Base-by-base conservation (phyloP, 352 stramenopile genomes). In the Globisporangium cystogenes region DNA sequence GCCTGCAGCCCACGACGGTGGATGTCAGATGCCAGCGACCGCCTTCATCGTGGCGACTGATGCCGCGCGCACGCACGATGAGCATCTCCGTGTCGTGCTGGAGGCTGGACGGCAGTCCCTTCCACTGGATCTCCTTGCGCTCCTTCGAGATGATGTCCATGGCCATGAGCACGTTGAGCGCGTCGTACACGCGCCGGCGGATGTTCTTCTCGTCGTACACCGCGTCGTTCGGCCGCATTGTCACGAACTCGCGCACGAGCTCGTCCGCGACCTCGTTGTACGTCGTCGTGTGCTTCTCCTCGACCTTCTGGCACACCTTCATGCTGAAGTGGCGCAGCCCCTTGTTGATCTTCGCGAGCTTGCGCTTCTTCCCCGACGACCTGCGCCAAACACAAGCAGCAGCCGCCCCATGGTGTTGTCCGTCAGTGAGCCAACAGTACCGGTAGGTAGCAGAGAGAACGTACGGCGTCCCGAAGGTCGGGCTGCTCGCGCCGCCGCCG, bases 141-240 rank as follows among this genome's bases (percentile, higher is more conserved):
- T 98, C 93, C 68, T 98, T 98, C 27, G 82, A 92, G 51, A 99
- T 98, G 50, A 99, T 98, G 46, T 98, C 95, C 91, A 98, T 98
- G 14, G 96, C 96, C 91, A 98, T 98, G 24, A 99, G 70, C 16
- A 99, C 96, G 64, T 99, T 98, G 15, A 99, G 69, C 29, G 95
- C 95, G 59, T 99, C 96, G 56, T 98, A 99, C 7, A 98, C 95
- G 48, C 96, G 86, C 20, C 96, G 82, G 36, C 96, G 89, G 50
- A 99, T 98, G 61, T 98, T 99, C 58, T 97, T 97, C 53, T 97
- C 88, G 55, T 97, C 88, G 59, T 96, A 96, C n/a, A 86, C 76
- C 51, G 78, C 69, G 55, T 93, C 85, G 44, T 87, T 84, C 29
- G 82, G 81, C 14, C 85, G 74, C 79, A 90, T 90, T 18, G 85